Percentiles rank a stretch among this genome's conserved stretches.
These are phyloP conservation scores for Camellia japonica DNA, from an alignment of 148 eudicot species.

Conservation along the genomic window DNA sequence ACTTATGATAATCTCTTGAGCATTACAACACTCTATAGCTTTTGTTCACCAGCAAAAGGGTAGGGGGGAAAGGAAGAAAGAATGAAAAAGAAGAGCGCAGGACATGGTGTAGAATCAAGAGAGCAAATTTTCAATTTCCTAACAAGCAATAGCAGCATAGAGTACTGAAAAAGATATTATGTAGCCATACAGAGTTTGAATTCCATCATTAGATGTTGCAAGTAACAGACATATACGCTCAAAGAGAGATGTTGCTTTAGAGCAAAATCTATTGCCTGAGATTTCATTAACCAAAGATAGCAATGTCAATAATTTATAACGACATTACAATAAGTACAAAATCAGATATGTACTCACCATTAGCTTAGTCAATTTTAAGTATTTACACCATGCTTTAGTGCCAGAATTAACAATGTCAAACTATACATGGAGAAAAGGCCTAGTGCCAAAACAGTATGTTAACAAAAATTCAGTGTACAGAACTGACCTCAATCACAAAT, in stretches of 20 bases:
- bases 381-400: background rate
- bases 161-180: background rate
- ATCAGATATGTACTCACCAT: background rate
- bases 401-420: background rate
- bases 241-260: background rate
- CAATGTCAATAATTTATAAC: background rate
- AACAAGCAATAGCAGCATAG: background rate
- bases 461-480: background rate
- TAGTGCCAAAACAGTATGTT: background rate
- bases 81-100: background rate
- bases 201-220: background rate
- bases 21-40: background rate
- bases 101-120: background rate
- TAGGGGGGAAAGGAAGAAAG: background rate
- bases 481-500: slow-evolving; percentile 84
- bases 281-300: background rate
- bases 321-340: background rate
- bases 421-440: background rate
- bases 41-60: background rate
- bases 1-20: background rate
- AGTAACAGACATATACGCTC: background rate
- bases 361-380: background rate
- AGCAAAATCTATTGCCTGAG: background rate
- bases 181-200: background rate
- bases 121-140: background rate